These are phyloP conservation scores for Chaetomium cochliodes DNA, from an alignment of 495 filamentous ascomycete species.

Conservation along the genomic window DNA sequence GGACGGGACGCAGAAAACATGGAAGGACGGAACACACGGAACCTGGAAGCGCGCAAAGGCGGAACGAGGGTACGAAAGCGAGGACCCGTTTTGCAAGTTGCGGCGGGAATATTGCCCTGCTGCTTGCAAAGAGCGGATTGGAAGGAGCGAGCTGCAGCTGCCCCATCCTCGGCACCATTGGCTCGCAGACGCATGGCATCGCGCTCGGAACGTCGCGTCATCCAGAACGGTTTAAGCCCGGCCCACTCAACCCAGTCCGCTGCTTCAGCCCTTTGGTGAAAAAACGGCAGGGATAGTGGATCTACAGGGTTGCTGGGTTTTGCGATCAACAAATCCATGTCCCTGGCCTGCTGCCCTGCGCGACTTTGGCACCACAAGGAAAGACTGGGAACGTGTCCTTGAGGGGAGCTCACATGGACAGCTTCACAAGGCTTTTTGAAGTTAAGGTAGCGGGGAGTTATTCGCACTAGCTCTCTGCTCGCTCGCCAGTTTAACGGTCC, in stretches of 20 bases:
- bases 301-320: neutral
- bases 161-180: neutral
- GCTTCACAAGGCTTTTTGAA: neutral
- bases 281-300: neutral
- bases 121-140: neutral
- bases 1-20: slow-evolving; percentile 9
- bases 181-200: slow-evolving; percentile 12
- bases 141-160: slow-evolving; percentile 13
- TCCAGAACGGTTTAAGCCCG: slow-evolving; percentile 13
- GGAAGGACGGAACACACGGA: slow-evolving; percentile 5
- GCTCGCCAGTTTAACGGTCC: neutral
- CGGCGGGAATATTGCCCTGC: neutral
- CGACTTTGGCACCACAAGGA: slow-evolving; percentile 2
- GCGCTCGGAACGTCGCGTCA: slow-evolving; percentile 4
- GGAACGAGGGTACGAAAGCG: neutral
- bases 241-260: slow-evolving; percentile 4
- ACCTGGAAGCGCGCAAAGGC: neutral
- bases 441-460: too few species aligned
- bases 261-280: slow-evolving; percentile 5
- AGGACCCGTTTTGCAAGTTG: neutral
- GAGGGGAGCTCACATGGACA: neutral
- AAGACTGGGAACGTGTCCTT: neutral
- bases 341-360: slow-evolving; percentile 6
- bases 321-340: neutral
- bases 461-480: too few species aligned